Percentiles rank a stretch among this genome's conserved stretches.
phyloP scores from a whole-genome alignment of 331 rosid species.

The Pyrus hybrid region DNA sequence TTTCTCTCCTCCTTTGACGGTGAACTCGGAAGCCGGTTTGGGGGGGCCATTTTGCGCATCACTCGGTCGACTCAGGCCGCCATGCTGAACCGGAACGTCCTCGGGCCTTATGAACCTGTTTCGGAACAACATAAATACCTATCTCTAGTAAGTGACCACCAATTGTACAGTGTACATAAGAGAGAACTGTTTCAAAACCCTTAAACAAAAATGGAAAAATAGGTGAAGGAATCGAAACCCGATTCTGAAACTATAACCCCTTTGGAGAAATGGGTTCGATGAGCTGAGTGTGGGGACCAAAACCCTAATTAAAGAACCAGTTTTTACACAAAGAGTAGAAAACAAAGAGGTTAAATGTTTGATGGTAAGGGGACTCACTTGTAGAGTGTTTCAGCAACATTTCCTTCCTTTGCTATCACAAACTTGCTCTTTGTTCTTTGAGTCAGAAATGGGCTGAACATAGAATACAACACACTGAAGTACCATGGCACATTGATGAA shows the following conservation, averaged over 20 bases:
- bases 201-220: neutral
- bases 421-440: constrained; percentile 96
- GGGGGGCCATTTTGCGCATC: constrained; percentile 76
- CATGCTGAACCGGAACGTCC: constrained; percentile 91
- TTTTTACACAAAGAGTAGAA: too few relatives aligned
- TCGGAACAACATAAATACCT: constrained; percentile 11
- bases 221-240: neutral
- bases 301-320: too few relatives aligned
- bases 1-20: constrained; percentile 94
- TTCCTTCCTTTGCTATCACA: constrained; percentile 91
- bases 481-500: constrained; percentile 99
- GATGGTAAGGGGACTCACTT: constrained; percentile 40
- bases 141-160: neutral
- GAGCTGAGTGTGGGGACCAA: neutral
- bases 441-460: constrained; percentile 90
- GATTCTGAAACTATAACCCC: neutral
- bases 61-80: constrained; percentile 62
- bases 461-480: constrained; percentile 82
- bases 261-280: neutral
- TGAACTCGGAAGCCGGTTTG: constrained; percentile 90
- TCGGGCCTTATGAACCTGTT: constrained; percentile 84
- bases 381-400: constrained; percentile 84
- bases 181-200: neutral
- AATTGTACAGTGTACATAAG: neutral
- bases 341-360: too few relatives aligned